Evolutionary conservation across 169 alveolate species (phyloP), one percentile per base, ranked within the genome.

Genomic region (Plasmodium vivax): DNA sequence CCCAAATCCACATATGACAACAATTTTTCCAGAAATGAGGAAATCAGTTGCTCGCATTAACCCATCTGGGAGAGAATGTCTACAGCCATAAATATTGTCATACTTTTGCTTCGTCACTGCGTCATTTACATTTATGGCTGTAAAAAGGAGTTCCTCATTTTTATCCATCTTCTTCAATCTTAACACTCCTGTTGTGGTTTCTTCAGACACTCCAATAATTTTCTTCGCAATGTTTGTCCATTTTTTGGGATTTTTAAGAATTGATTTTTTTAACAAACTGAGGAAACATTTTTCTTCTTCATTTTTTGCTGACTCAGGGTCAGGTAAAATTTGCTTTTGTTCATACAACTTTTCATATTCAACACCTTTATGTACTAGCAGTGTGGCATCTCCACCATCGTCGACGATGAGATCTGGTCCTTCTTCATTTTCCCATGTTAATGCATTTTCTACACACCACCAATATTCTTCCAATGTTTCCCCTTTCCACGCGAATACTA

Each of bases 121-220:
- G 96, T 98, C 99, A 94, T 99, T 99, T 19, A 98, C 99, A 94
- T 98, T 98, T 95, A 99, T 98, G 74, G 99, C 99, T 41, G 99
- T 98, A 98, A 98, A 98, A 77, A 98, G 97, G 71, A 99, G 97
- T 85, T 97, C 98, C 7, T 98, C 97, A 77, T 95, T 96, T 47
- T 96, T 96, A 8, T 98, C 98, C 98, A 98, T 96, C 95, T 98
- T 97, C 72, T 97, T 95, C 88, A 99, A 97, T 85, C 99, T 98
- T 93, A 98, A 98, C 71, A 99, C 99, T 19, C 99, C 99, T 47
- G 99, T 98, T 62, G 99, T 99, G 75, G 99, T 99, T 96, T 99
- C 99, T 96, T 99, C 99, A 73, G 99, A 97, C 79, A 98, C 99
- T 27, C 99, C 99, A 84, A 96, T 96, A 83, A 98, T 95, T 79